phyloP scores from a whole-genome alignment of 495 filamentous ascomycete genomes.

The Lophium mytilinum region DNA sequence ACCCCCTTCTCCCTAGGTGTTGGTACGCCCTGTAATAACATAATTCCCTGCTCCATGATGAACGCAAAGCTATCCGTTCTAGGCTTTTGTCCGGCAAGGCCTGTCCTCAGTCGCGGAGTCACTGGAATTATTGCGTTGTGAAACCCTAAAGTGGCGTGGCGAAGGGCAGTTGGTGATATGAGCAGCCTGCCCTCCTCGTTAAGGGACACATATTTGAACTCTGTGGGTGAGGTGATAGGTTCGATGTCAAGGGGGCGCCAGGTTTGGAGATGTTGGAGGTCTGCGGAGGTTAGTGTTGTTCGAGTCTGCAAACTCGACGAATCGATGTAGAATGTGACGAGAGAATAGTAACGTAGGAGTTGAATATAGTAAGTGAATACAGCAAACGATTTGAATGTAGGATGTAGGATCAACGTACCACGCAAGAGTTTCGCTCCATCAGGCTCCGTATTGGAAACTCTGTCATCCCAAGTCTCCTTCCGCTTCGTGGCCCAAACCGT shows the following conservation, averaged over 20 bases:
- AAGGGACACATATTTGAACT: slow-evolving; percentile 12
- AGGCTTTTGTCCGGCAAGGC: neutral
- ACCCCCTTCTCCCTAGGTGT: too few species aligned
- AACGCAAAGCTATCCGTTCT: slow-evolving; percentile 14
- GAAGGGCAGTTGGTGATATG: slow-evolving; percentile 2
- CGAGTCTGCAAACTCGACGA: too few species aligned
- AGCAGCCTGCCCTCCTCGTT: slow-evolving; percentile 2
- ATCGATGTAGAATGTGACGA: too few species aligned
- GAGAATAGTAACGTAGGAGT: too few species aligned
- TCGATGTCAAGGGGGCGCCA: slow-evolving; percentile 3
- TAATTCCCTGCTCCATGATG: slow-evolving; percentile 15
- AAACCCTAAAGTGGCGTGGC: slow-evolving; percentile 5
- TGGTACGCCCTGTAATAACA: neutral
- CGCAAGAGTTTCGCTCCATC: slow-evolving; percentile 12
- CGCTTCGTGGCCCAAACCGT: slow-evolving; percentile 18
- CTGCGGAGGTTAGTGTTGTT: slow-evolving; percentile 5
- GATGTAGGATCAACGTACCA: slow-evolving; percentile 1
- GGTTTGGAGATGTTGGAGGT: slow-evolving; percentile 14
- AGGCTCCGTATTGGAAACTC: slow-evolving; percentile 4
- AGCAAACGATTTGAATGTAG: too few species aligned
- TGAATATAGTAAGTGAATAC: too few species aligned
- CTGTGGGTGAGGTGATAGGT: slow-evolving; percentile 11
- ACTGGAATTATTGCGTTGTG: neutral
- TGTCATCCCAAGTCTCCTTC: slow-evolving; percentile 13
- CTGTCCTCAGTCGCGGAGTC: slow-evolving; percentile 3